Evolutionary conservation across 805 yeast species (phyloP).

Genomic region (Saccharomycopsis sp.): DNA sequence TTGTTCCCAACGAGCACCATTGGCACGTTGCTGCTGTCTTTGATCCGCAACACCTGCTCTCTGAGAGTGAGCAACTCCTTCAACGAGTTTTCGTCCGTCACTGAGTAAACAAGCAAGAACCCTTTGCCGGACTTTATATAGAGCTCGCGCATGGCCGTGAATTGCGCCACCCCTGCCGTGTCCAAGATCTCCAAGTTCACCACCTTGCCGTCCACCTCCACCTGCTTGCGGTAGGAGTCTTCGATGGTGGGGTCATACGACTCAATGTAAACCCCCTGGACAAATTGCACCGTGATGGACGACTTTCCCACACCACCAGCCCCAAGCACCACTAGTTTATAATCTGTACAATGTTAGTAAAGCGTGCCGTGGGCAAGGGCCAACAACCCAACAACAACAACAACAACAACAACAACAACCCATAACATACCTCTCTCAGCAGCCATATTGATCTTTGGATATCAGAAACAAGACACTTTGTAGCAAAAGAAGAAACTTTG

Average conservation of each 20-base stretch:
- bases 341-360: constrained; percentile 42
- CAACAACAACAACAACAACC: no score
- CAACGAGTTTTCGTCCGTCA: constrained; percentile 67
- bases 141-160: constrained; percentile 89
- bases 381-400: no score
- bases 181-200: constrained; percentile 83
- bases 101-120: constrained; percentile 76
- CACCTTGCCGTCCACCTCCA: constrained; percentile 79
- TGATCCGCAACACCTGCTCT: constrained; percentile 77
- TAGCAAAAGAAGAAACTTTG: no score
- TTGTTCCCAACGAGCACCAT: constrained; percentile 89
- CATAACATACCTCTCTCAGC: neutral
- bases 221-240: constrained; percentile 85
- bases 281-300: constrained; percentile 84
- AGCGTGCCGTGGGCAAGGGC: neutral
- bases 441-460: neutral
- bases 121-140: constrained; percentile 87
- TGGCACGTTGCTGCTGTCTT: constrained; percentile 69
- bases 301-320: constrained; percentile 98
- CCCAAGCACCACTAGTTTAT: constrained; percentile 84
- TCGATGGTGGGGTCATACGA: constrained; percentile 96
- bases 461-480: no score
- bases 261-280: constrained; percentile 82
- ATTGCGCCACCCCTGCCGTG: constrained; percentile 92
- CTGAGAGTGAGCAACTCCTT: constrained; percentile 70